Base-by-base conservation (phyloP, 2,329 filamentous ascomycete species). In the Xenosphaeropsis pyriputrescens region DNA sequence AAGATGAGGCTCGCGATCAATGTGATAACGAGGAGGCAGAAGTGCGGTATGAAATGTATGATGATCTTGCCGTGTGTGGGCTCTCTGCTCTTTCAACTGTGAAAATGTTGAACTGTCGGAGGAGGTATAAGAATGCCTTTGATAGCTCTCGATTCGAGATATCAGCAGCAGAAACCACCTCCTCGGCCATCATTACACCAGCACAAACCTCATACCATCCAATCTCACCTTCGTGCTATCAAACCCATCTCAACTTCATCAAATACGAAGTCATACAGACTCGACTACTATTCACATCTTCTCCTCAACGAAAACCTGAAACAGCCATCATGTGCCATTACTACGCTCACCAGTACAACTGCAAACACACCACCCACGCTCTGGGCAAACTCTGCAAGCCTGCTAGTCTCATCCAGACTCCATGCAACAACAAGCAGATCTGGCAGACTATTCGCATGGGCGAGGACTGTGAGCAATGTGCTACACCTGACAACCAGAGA, bases 381-480 rank as follows among this genome's bases (percentile, higher is more conserved):
- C 38, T 54, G 1, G 53, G 44, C 5, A 52, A 50, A 38, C 49
- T 49, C 41, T 55, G 52, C 31, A 18, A 42, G 4, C 17, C 38
- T 2, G 52, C 42, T 2, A 38, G 41, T 7, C 44, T 53, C 7
- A 42, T 51, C 8, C 52, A 55, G 41, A 54, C 50, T 11, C 46
- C 51, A 0, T 55, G 51, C 37, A 45, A 47, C 35, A 48, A 45
- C 35, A 45, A 44, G 17, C 38, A 38, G 7, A 47, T 54, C 18
- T 54, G 51, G 52, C 50, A 55, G 26, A 46, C 37, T 7, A 50
- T 55, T 15, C 39, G 43, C 6, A 44, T 53, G 44, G 38, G 44
- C 2, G 49, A 51, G 34, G 43, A 46, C 12, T 54, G 52, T 36
- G 49, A 51, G 17, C 43, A 48, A 13, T 54, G 52, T 41, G 43